Evolutionary conservation across 2,329 filamentous ascomycete species (phyloP).

Genomic region (Pseudogymnoascus pannorum): DNA sequence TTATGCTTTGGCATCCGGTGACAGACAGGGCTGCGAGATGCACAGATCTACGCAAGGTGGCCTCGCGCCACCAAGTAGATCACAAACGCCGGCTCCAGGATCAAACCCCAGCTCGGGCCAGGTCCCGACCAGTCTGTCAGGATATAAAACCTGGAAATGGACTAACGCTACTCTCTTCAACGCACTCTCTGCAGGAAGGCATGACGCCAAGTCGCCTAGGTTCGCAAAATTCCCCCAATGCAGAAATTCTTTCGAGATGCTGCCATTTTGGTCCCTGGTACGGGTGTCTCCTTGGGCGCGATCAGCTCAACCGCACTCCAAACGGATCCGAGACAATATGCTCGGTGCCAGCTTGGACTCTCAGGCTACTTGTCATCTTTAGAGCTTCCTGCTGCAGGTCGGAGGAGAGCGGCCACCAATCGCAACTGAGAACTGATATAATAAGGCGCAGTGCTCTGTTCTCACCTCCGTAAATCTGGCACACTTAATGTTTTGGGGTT

Average conservation of each 20-base stretch:
- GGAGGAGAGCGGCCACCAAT: neutral
- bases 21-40: neutral
- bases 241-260: neutral
- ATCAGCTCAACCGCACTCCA: neutral
- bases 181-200: neutral
- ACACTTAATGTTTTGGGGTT: neutral
- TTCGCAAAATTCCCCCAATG: neutral
- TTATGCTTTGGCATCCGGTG: too few species aligned
- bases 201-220: neutral
- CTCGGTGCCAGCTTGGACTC: neutral
- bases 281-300: neutral
- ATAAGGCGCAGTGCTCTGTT: neutral
- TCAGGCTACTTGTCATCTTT: neutral
- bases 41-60: slow-evolving; percentile 4
- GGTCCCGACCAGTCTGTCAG: neutral
- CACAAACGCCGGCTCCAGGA: neutral
- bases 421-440: neutral
- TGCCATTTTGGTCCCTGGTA: neutral
- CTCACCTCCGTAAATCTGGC: neutral
- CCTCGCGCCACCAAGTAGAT: neutral
- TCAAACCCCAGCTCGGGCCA: neutral
- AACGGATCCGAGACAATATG: neutral
- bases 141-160: neutral
- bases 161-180: neutral
- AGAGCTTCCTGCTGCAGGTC: neutral